Evolutionary conservation across 306 rosid genomes (phyloP), one percentile per base, ranked within the genome.

Genomic region (Fragaria nilgerrensis): DNA sequence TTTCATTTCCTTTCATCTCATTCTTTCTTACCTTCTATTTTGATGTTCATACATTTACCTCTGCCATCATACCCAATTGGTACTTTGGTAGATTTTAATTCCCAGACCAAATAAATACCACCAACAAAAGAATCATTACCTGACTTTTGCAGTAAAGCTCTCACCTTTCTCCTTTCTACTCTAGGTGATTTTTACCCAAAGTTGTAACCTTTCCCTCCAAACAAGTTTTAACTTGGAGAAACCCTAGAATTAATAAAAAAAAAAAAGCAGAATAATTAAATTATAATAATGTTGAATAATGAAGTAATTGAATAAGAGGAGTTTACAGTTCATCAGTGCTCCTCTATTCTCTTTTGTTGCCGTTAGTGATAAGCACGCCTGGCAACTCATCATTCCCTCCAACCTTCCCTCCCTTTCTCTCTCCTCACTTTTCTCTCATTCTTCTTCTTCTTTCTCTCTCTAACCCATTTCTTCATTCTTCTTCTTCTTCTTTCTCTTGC

Each of bases 331-430:
- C 89, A 89, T 86, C 32, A 73, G 81, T 83, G 86, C 80, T 41
- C 14, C 58, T 50, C 64, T 48, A 5, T 49, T 49, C 55, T 67
- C 70, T 85, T 84, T 75, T 67, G 93, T 84, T 90, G 86, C 96
- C 85, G 97, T 92, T 90, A 85, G 97, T 92, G 96, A 90, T 88
- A 84, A 88, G 96, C 97, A 90, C 97, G 93, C 90, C 98, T 92
- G 96, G 92, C 91, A 91, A 73, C 83, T 92, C 96, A 89, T 92
- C 90, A 89, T 95, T 88, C 93, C 89, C 97, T 92, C 93, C 86
- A 84, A 78, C 82, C 53, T 47, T 71, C 77, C 58, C 74, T 41
- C 77, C 77, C 34, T 68, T 74, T 49, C 79, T 82, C 84, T 64
- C 44, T 64, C 69, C 41, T 32, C 68, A 15, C 43, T 74, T 73